A percentile compares a stretch with the other conserved stretches of the same genome.
These are phyloP conservation scores for Alternaria gaisen DNA, from an alignment of 2,329 filamentous ascomycete species.

Conservation along the genomic window DNA sequence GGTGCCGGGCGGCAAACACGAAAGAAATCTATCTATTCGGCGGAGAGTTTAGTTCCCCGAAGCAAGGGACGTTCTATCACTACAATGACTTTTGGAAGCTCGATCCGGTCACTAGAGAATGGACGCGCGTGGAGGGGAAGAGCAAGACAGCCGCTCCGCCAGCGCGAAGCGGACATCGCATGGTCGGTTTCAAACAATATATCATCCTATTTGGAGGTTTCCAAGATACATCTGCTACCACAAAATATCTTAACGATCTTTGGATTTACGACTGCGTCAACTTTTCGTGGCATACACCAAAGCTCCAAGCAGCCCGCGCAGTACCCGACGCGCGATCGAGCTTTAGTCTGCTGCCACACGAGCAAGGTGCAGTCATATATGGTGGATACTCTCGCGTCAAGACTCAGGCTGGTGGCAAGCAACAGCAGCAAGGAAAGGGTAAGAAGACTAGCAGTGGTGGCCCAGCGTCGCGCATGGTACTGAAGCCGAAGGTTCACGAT, in stretches of 20 bases:
- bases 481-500: constrained; percentile 90
- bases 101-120: constrained; percentile 84
- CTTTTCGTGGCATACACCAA: constrained; percentile 83
- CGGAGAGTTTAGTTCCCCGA: constrained; percentile 94
- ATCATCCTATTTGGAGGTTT: constrained; percentile 96
- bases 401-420: constrained; percentile 65
- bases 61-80: constrained; percentile 98
- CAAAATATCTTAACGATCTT: constrained; percentile 89
- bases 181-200: constrained; percentile 98
- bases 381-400: constrained; percentile 96
- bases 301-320: constrained; percentile 77
- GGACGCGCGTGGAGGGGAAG: constrained; percentile 85
- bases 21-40: constrained; percentile 91
- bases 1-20: constrained; percentile 87
- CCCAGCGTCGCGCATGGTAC: constrained; percentile 72
- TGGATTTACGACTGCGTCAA: constrained; percentile 95
- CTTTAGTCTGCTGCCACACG: constrained; percentile 90
- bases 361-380: constrained; percentile 87
- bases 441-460: constrained; percentile 62
- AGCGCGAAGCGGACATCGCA: constrained; percentile 88
- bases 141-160: constrained; percentile 82
- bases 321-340: constrained; percentile 92
- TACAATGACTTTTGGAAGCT: constrained; percentile 99
- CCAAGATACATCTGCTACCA: constrained; percentile 94
- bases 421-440: constrained; percentile 59